phyloP scores from a whole-genome alignment of 345 rosid species.

The Punica granatum region DNA sequence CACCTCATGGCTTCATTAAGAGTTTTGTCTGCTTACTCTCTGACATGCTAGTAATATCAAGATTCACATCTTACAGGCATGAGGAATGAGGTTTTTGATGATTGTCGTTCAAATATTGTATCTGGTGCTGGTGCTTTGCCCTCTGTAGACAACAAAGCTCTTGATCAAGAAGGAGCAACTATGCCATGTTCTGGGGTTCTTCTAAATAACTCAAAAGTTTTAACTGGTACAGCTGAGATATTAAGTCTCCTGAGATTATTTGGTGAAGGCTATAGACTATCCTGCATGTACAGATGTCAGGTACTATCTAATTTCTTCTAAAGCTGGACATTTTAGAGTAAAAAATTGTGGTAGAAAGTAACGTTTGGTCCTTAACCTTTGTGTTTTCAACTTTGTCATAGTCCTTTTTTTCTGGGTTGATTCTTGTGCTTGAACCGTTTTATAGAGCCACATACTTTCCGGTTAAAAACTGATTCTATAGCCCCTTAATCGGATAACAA shows the following conservation, averaged over 20 bases:
- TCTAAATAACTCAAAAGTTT: conserved; percentile 40
- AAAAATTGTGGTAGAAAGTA: not conserved
- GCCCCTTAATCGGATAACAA: not conserved
- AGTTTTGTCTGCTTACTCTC: not conserved
- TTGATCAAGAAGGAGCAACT: conserved; percentile 55
- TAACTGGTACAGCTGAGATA: conserved; percentile 65
- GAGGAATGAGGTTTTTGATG: conserved; percentile 67
- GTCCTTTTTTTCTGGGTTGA: not conserved
- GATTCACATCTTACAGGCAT: conserved; percentile 38
- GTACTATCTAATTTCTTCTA: conserved; percentile 24
- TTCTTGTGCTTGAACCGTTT: not conserved
- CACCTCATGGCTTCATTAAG: not conserved
- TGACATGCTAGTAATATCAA: not conserved
- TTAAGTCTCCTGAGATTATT: conserved; percentile 66
- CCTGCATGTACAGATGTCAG: conserved; percentile 82
- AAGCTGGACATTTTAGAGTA: conserved; percentile 4
- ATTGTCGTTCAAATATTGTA: conserved; percentile 50
- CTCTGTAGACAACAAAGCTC: conserved; percentile 43
- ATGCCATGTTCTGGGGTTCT: conserved; percentile 36
- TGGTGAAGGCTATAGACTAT: conserved; percentile 92
- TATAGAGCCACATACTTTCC: too few relatives aligned
- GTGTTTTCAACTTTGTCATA: not conserved
- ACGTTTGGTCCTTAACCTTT: not conserved
- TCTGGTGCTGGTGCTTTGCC: conserved; percentile 40
- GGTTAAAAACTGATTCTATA: too few relatives aligned